These are phyloP conservation scores for Pseudogymnoascus sp. DNA, from an alignment of 2,329 filamentous ascomycete species.

Conservation along the genomic window DNA sequence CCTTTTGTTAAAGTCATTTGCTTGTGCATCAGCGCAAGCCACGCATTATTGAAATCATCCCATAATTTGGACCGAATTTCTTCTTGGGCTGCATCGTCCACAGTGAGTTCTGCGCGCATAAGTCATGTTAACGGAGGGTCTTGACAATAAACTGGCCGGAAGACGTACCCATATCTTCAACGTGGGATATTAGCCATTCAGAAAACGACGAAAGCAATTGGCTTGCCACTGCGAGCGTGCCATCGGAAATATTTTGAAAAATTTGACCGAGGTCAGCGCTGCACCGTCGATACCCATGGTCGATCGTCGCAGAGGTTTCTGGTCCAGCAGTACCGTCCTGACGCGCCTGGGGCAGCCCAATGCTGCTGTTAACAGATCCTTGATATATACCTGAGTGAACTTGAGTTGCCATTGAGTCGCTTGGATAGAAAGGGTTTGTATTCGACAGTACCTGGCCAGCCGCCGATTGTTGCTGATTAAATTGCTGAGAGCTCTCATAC, in stretches of 20 bases:
- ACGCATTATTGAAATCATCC: constrained; percentile 90
- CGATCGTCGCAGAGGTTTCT: not conserved
- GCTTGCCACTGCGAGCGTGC: constrained; percentile 50
- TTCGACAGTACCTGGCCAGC: not conserved
- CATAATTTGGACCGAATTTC: constrained; percentile 73
- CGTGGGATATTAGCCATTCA: constrained; percentile 58
- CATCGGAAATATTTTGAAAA: constrained; percentile 52
- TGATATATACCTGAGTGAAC: not conserved
- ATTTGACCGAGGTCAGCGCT: constrained; percentile 33
- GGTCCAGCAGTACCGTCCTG: not conserved
- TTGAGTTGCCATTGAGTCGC: not conserved
- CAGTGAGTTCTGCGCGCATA: constrained; percentile 60
- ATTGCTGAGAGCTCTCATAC: constrained; percentile 3
- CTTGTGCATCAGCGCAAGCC: constrained; percentile 73
- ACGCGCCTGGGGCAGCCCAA: not conserved
- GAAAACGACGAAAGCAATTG: constrained; percentile 51
- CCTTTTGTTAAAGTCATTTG: constrained; percentile 63
- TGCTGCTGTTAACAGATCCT: not conserved
- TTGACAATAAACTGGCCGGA: constrained; percentile 22
- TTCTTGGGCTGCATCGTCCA: constrained; percentile 70
- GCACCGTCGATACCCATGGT: not conserved
- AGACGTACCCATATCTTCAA: constrained; percentile 55
- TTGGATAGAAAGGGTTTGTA: not conserved
- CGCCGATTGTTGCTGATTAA: not conserved
- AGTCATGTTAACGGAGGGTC: constrained; percentile 24